Evolutionary conservation across 2,329 filamentous ascomycete genomes (phyloP), one percentile per base, ranked within the genome.

Genomic region (Bipolaris victoriae): DNA sequence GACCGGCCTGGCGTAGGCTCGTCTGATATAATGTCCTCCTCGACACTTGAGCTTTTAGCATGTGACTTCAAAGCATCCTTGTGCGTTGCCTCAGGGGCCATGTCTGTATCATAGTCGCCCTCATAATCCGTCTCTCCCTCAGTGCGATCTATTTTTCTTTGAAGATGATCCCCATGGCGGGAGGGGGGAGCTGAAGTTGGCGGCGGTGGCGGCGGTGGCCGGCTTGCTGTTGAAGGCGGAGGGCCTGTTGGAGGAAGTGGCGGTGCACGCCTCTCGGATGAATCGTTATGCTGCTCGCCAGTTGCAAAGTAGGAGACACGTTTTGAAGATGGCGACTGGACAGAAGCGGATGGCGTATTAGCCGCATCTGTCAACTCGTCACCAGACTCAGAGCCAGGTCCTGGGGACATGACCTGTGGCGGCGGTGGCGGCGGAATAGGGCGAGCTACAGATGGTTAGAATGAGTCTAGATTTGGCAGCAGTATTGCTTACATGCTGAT

Each of bases 71-170:
- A 78, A 0, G 94, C 93, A 78, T 97, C 94, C 77, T 96, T 97
- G 76, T 97, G 92, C 54, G 90, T 91, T n/a, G 87, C 92, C 9
- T 91, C 89, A n/a, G 93, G 91, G 1, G 90, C 93, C 72, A 98
- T 98, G 73, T 98, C 95, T 6, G 95, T 98, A 68, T 98, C 95
- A 73, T 98, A 98, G 72, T 98, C 95, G 6, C 94, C 95, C 73
- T 99, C 95, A 71, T 98, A 98, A 71, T 97, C 94, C 0, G 92
- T 96, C 33, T 92, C 84, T 69, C 96, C 92, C 57, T 90, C 91
- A 57, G 90, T 89, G 24, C 87, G 88, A 13, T 89, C 88, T 39
- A 84, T 78, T 20, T 64, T 70, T 48, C 62, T 68, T 15, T 68
- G 57, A 3, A 69, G 64, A 20, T 61, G 66, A 16, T 77, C 75